phyloP scores from a whole-genome alignment of 495 filamentous ascomycete species.

The Aspergillus sparsus region DNA sequence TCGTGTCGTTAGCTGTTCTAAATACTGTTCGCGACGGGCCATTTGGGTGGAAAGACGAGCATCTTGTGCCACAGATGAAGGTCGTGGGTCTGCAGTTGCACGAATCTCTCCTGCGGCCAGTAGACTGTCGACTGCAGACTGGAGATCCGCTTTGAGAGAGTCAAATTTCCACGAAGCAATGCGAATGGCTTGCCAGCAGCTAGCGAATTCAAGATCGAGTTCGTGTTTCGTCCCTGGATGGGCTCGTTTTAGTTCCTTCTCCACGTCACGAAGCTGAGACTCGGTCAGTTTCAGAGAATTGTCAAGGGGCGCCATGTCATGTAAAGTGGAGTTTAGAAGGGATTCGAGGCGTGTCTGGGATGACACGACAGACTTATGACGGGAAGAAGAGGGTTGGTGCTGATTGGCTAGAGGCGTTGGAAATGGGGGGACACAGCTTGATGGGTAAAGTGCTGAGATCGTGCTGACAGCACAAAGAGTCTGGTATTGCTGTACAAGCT shows the following conservation, averaged over 20 bases:
- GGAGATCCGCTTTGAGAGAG: constrained; percentile 43
- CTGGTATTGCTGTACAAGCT: constrained; percentile 41
- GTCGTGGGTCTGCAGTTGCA: constrained; percentile 12
- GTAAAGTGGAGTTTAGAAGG: constrained; percentile 38
- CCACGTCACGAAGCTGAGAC: constrained; percentile 33
- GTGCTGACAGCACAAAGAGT: constrained; percentile 32
- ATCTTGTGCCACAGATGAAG: constrained; percentile 28
- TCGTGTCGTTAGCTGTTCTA: constrained; percentile 39
- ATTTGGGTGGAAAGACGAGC: constrained; percentile 39
- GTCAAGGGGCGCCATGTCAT: constrained; percentile 33
- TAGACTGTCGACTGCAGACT: constrained; percentile 43
- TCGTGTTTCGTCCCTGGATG: constrained; percentile 40
- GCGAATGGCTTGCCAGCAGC: constrained; percentile 39
- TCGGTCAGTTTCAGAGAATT: constrained; percentile 41
- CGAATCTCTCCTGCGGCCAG: constrained; percentile 29
- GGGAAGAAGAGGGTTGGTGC: constrained; percentile 16
- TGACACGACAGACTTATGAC: constrained; percentile 27
- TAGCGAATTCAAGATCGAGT: constrained; percentile 46
- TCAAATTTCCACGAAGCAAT: constrained; percentile 41
- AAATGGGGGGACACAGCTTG: constrained; percentile 33
- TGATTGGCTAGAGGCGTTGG: constrained; percentile 18
- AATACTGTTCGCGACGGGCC: constrained; percentile 39
- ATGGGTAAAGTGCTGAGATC: constrained; percentile 35
- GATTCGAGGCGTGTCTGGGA: constrained; percentile 36
- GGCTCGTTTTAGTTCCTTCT: constrained; percentile 32